These are phyloP conservation scores for Solanum arcanum DNA, from an alignment of 257 asterid species.

Conservation along the genomic window DNA sequence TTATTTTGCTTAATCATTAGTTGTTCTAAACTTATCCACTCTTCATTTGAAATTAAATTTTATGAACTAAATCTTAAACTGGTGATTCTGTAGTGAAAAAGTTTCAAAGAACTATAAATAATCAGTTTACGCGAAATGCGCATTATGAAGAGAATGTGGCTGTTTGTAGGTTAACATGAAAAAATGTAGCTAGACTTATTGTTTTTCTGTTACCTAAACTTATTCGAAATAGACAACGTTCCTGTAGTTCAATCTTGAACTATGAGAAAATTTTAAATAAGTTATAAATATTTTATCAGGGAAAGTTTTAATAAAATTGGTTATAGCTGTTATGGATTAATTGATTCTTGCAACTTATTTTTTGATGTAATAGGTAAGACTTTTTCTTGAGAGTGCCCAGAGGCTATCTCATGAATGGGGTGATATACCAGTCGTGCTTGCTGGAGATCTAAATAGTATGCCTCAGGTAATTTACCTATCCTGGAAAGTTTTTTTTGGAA, in stretches of 20 bases:
- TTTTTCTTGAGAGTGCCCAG: constrained; percentile 68
- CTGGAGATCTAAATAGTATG: constrained; percentile 71
- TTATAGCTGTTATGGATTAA: background rate
- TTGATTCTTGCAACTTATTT: background rate
- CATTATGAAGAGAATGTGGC: background rate
- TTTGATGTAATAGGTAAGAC: constrained; percentile 40
- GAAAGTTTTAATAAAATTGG: background rate
- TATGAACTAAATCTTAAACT: background rate
- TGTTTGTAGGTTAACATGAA: background rate
- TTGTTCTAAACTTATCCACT: background rate
- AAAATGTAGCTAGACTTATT: background rate
- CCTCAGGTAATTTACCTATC: constrained; percentile 42
- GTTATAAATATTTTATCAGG: background rate
- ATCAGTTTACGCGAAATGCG: background rate
- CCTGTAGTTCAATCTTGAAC: background rate
- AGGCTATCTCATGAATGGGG: constrained; percentile 75
- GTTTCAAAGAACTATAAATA: background rate
- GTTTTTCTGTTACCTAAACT: background rate
- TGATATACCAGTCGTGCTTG: constrained; percentile 54
- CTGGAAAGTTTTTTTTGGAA: background rate
- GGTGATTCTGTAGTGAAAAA: background rate
- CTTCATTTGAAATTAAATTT: background rate
- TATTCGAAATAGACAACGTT: background rate
- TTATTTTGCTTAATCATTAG: background rate
- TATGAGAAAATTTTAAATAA: background rate